phyloP scores from a whole-genome alignment of 345 rosid species.

The Nasturtium officinale region DNA sequence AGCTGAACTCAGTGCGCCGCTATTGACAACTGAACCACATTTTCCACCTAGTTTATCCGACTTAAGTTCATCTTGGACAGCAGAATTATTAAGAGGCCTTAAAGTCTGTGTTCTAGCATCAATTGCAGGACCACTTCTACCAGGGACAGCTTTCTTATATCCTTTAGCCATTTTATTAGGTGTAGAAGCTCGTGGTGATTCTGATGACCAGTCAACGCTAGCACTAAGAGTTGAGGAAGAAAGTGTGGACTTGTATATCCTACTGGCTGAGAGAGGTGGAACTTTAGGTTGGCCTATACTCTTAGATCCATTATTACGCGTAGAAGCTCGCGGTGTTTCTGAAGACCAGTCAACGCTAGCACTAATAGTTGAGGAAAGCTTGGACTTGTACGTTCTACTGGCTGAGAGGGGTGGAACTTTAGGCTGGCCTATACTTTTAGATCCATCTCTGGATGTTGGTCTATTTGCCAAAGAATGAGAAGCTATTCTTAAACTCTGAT shows the following conservation, averaged over 20 bases:
- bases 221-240: conserved; percentile 61
- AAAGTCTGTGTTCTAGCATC: conserved; percentile 37
- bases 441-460: conserved; percentile 43
- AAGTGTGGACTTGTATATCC: conserved; percentile 51
- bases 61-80: conserved; percentile 44
- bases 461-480: conserved; percentile 44
- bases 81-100: conserved; percentile 43
- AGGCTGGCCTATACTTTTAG: conserved; percentile 49
- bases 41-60: conserved; percentile 36
- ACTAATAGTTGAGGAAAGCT: conserved; percentile 65
- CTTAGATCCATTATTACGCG: conserved; percentile 52
- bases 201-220: conserved; percentile 78
- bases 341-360: conserved; percentile 82
- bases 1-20: conserved; percentile 43
- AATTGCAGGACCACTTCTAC: conserved; percentile 28
- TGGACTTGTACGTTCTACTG: conserved; percentile 50
- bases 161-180: conserved; percentile 52
- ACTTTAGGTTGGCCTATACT: conserved; percentile 46
- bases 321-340: conserved; percentile 56
- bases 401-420: conserved; percentile 47
- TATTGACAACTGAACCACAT: conserved; percentile 45
- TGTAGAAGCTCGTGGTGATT: conserved; percentile 57
- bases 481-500: conserved; percentile 43
- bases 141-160: conserved; percentile 10
- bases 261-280: conserved; percentile 47